Conservation (phyloP, 2,329 filamentous ascomycete genomes). For the Colletotrichum sp. region DNA sequence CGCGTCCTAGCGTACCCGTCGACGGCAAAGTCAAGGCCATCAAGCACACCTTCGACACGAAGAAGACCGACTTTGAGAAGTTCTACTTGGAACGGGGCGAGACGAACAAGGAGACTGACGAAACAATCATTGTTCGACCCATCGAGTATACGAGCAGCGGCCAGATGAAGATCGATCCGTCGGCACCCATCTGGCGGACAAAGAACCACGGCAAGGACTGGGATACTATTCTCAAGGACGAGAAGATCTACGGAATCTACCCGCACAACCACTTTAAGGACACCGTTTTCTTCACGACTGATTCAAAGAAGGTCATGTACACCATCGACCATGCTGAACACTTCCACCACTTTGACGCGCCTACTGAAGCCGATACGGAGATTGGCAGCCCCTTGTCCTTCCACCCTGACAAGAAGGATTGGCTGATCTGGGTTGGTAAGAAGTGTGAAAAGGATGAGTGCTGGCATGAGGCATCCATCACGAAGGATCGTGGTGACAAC, state of each 20-base stretch:
- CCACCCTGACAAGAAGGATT: conserved; percentile 84
- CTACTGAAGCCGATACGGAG: conserved; percentile 49
- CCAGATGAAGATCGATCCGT: conserved; percentile 38
- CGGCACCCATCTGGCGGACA: conserved; percentile 71
- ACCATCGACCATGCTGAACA: conserved; percentile 79
- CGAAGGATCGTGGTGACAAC: conserved; percentile 77
- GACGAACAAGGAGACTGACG: conserved; percentile 68
- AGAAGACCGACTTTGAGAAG: conserved; percentile 57
- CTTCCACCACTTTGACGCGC: conserved; percentile 77
- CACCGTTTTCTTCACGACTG: conserved; percentile 84
- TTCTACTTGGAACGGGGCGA: conserved; percentile 82
- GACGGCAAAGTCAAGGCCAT: conserved; percentile 71
- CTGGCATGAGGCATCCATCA: conserved; percentile 76
- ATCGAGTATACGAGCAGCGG: conserved; percentile 36
- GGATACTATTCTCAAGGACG: conserved; percentile 71
- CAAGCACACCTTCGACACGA: conserved; percentile 66
- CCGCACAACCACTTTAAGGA: conserved; percentile 85
- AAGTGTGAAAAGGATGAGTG: conserved; percentile 71
- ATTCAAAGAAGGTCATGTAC: conserved; percentile 71
- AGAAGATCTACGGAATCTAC: conserved; percentile 73
- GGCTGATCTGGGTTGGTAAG: conserved; percentile 88
- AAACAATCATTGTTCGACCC: conserved; percentile 69
- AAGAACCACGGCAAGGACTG: conserved; percentile 90
- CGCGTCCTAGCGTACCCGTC: conserved; percentile 53
- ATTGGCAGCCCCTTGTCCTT: conserved; percentile 66